A percentile compares a stretch with the other conserved stretches of the same genome.
Conservation (phyloP, 345 rosid genomes). For the Pistacia atlantica region DNA sequence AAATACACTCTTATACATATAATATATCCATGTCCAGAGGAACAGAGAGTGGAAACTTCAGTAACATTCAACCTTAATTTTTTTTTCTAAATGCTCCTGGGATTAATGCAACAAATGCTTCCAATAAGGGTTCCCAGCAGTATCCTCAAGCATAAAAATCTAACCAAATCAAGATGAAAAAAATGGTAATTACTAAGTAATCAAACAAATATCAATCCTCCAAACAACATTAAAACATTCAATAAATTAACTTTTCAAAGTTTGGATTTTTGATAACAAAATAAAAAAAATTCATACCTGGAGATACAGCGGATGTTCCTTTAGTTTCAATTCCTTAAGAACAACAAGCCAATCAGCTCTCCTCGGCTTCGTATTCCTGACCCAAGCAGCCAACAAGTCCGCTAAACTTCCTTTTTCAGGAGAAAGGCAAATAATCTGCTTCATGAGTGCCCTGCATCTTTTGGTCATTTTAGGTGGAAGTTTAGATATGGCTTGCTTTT, state of each 20-base stretch:
- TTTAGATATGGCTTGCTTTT: constrained; percentile 51
- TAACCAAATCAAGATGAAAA: not conserved
- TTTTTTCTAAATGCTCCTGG: no score
- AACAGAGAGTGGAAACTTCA: no score
- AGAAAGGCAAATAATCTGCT: constrained; percentile 60
- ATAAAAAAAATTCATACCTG: constrained; percentile 39
- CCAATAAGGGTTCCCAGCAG: no score
- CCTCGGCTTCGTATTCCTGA: constrained; percentile 69
- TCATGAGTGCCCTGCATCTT: constrained; percentile 69
- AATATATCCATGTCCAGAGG: not conserved
- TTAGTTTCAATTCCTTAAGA: constrained; percentile 60
- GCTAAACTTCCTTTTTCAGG: constrained; percentile 38
- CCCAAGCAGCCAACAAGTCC: constrained; percentile 69
- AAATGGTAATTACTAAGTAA: not conserved
- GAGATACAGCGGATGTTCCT: constrained; percentile 62
- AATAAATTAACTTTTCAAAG: not conserved
- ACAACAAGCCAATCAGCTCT: constrained; percentile 82
- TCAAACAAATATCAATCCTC: not conserved
- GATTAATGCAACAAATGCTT: no score
- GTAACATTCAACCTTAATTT: not conserved
- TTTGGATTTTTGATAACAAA: not conserved
- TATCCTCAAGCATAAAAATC: no score
- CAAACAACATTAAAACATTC: not conserved
- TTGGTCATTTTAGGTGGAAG: constrained; percentile 64
- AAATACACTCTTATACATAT: not conserved